These are phyloP conservation scores for Samsoniella hepiali DNA, from an alignment of 2,329 filamentous ascomycete species.

Conservation along the genomic window DNA sequence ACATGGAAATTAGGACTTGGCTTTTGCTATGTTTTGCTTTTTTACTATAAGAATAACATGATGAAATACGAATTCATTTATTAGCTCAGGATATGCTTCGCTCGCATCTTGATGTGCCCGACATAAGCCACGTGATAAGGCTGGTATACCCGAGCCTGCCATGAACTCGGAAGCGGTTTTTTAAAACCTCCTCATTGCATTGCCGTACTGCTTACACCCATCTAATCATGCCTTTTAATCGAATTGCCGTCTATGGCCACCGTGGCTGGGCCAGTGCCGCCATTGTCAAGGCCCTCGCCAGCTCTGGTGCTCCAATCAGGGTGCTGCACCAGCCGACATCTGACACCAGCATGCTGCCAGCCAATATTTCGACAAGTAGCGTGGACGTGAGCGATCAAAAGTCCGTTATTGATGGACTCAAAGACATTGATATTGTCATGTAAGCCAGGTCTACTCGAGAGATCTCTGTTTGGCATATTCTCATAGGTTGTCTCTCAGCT, in stretches of 20 bases:
- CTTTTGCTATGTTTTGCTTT: too few relatives aligned
- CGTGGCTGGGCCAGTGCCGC: background rate
- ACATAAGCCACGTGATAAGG: too few relatives aligned
- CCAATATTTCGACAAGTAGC: background rate
- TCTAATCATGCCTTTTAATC: slow-evolving; percentile 4
- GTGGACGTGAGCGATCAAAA: background rate
- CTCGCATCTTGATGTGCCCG: too few relatives aligned
- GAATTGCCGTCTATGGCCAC: slow-evolving; percentile 9
- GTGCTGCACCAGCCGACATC: background rate
- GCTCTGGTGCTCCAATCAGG: background rate
- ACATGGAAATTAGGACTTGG: too few relatives aligned
- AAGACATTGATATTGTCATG: slow-evolving; percentile 5
- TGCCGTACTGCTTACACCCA: too few relatives aligned
- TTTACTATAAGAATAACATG: too few relatives aligned
- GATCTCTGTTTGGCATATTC: background rate
- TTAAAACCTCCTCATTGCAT: too few relatives aligned
- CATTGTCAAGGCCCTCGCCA: background rate
- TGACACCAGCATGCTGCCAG: background rate
- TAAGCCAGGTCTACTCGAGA: background rate
- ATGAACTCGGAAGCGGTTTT: too few relatives aligned
- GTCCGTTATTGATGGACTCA: background rate
- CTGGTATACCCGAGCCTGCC: too few relatives aligned
- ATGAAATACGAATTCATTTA: too few relatives aligned
- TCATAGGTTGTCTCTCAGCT: background rate
- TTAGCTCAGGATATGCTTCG: too few relatives aligned